Evolutionary conservation across 2,329 filamentous ascomycete species (phyloP).

Genomic region (Ascochyta clinopodiicola): DNA sequence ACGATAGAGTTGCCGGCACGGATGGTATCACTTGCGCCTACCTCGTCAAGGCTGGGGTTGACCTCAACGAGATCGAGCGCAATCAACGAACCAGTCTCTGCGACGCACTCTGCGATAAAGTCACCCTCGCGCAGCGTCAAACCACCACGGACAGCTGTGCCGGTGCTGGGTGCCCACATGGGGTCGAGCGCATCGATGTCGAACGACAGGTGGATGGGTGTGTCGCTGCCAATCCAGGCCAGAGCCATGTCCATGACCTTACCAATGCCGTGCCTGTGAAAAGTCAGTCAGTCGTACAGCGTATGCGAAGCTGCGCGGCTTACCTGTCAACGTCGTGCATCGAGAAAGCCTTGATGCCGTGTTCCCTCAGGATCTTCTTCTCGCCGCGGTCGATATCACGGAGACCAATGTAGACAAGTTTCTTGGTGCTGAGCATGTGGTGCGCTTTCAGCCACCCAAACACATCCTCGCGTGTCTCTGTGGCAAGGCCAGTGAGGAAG

Average conservation of each 20-base stretch:
- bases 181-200: conserved; percentile 97
- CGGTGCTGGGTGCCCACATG: conserved; percentile 94
- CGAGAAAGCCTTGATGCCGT: conserved; percentile 93
- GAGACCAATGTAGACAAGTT: conserved; percentile 96
- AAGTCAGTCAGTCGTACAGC: conserved; percentile 8
- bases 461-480: conserved; percentile 74
- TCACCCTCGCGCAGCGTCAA: conserved; percentile 94
- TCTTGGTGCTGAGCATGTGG: conserved; percentile 73
- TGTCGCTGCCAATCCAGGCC: conserved; percentile 91
- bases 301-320: conserved; percentile 32
- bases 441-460: conserved; percentile 90
- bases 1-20: conserved; percentile 90
- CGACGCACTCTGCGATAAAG: conserved; percentile 82
- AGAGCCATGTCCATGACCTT: conserved; percentile 98
- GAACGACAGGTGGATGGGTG: conserved; percentile 95
- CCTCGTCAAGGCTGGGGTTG: conserved; percentile 56
- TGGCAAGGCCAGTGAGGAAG: conserved; percentile 86
- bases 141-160: conserved; percentile 91
- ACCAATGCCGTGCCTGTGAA: conserved; percentile 81
- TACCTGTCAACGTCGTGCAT: conserved; percentile 98
- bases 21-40: conserved; percentile 83
- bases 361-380: conserved; percentile 87
- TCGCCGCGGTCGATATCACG: conserved; percentile 92
- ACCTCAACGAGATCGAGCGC: conserved; percentile 65
- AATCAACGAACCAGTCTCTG: conserved; percentile 62